Conservation (phyloP, 768 basidiomycete species). For the Steccherinum ochraceum region DNA sequence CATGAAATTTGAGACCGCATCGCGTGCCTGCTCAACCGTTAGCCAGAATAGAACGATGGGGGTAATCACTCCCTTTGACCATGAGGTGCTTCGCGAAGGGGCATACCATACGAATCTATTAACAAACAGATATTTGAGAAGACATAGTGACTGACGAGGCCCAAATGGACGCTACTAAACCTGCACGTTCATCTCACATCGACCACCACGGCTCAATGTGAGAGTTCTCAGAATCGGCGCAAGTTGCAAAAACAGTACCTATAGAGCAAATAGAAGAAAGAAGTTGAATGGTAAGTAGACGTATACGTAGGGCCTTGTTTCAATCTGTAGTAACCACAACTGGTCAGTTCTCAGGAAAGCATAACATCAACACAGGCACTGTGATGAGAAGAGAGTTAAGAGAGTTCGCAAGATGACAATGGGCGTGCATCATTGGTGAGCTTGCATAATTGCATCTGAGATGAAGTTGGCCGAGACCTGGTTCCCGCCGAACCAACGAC, state of each 20-base stretch:
- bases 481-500: conserved; percentile 95
- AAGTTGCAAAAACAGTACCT: not conserved
- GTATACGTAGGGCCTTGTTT: too few species aligned
- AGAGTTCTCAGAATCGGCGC: not conserved
- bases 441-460: conserved; percentile 91
- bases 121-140: conserved; percentile 17
- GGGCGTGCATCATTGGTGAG: conserved; percentile 56
- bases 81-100: not conserved
- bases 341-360: too few species aligned
- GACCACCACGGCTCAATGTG: not conserved
- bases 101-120: not conserved
- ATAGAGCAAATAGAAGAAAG: not conserved
- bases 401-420: too few species aligned
- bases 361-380: too few species aligned
- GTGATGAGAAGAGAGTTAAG: too few species aligned
- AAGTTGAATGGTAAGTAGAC: too few species aligned
- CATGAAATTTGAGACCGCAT: too few species aligned
- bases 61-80: not conserved
- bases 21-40: not conserved
- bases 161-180: conserved; percentile 27
- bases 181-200: conserved; percentile 27
- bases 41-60: not conserved
- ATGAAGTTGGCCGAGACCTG: conserved; percentile 85
- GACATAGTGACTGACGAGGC: conserved; percentile 22
- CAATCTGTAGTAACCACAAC: too few species aligned